Conservation (phyloP, 345 rosid genomes). For the Rhodamnia rubescens region DNA sequence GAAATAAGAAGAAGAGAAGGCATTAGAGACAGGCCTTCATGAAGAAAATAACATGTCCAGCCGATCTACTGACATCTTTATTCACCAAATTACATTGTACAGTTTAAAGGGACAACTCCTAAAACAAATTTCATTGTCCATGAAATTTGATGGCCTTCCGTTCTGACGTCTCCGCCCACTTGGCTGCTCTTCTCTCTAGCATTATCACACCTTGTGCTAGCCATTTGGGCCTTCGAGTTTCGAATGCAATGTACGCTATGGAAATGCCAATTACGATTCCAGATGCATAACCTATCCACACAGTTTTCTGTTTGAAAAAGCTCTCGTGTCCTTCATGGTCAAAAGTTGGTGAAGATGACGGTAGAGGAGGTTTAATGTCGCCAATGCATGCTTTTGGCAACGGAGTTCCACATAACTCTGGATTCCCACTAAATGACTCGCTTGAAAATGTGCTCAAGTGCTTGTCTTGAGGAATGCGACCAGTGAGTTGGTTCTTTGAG, state of each 20-base stretch:
- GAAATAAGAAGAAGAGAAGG: not conserved
- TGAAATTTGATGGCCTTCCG: not conserved
- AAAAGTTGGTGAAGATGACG: not conserved
- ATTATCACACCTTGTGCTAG: not conserved
- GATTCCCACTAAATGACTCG: accelerated
- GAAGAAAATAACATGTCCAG: not conserved
- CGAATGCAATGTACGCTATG: not conserved
- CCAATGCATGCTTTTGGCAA: not conserved
- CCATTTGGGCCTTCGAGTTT: not conserved
- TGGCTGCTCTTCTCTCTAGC: not conserved
- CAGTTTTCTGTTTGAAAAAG: not conserved
- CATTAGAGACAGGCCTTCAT: not conserved
- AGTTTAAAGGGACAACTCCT: not conserved
- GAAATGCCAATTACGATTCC: not conserved
- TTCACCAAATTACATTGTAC: too few species aligned
- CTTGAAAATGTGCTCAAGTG: not conserved
- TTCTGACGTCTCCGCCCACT: not conserved
- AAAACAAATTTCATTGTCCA: not conserved
- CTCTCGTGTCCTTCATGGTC: not conserved
- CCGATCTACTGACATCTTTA: too few species aligned
- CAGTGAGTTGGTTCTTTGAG: not conserved
- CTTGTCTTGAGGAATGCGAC: not conserved
- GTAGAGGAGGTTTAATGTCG: not conserved
- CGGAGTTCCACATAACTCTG: not conserved
- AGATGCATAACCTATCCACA: not conserved